Conservation (phyloP, 352 stramenopile genomes). For the Pythium oligandrum region DNA sequence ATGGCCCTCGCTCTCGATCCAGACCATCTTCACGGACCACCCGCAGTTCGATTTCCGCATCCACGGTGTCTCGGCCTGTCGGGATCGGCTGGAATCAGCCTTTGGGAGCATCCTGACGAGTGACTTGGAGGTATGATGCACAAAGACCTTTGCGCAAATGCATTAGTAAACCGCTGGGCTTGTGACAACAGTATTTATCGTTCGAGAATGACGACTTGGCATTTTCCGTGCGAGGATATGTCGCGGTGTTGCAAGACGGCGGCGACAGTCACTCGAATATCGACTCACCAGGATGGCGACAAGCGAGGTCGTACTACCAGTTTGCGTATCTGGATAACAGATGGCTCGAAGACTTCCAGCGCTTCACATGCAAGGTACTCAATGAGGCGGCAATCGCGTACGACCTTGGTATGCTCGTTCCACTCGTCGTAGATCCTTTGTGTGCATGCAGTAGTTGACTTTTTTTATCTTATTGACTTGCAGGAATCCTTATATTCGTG, state of each 20-base stretch:
- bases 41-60: neutral
- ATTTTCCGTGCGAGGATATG: constrained; percentile 49
- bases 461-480: neutral
- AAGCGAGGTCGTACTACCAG: constrained; percentile 71
- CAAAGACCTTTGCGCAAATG: too few species aligned
- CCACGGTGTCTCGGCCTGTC: constrained; percentile 3
- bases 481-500: constrained; percentile 74
- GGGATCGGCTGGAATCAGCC: constrained; percentile 7
- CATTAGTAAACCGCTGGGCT: too few species aligned
- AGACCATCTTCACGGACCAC: constrained; percentile 37
- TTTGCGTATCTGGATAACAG: constrained; percentile 60
- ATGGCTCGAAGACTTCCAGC: constrained; percentile 56
- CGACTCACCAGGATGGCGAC: constrained; percentile 29
- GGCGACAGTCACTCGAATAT: constrained; percentile 23
- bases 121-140: constrained; percentile 10
- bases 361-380: constrained; percentile 39
- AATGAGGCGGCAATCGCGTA: constrained; percentile 26
- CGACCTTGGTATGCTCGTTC: constrained; percentile 21
- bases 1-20: constrained; percentile 59
- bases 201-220: constrained; percentile 6
- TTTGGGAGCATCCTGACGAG: constrained; percentile 15
- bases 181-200: constrained; percentile 10
- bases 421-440: neutral
- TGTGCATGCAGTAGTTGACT: neutral
- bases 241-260: constrained; percentile 38